Base-by-base conservation (phyloP, 352 stramenopile species). In the Thraustotheca clavata region DNA sequence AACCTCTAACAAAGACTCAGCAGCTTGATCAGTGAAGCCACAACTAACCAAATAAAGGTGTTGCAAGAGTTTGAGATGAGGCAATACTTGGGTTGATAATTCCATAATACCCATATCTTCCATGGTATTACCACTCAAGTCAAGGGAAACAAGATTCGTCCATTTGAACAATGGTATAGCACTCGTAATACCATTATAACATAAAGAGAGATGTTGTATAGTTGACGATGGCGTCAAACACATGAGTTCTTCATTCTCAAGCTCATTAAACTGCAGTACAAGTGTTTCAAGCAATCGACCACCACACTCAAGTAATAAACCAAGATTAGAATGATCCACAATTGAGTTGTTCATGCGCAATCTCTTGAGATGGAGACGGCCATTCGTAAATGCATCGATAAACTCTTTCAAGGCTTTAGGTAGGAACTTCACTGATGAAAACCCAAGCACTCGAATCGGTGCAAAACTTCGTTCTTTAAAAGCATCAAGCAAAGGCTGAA, bases 311-410 rank as follows among this genome's bases (percentile, higher is more conserved):
- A 65, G 6, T 9, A 65, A n/a, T 4, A 8, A 16, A 1, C 8
- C 27, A 26, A 38, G 26, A 40, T 34, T 40, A 16, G n/a, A 29
- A 22, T 31, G 11, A 31, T 65, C 57, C 4, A 24, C 12, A 33
- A 65, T 41, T 34, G 57, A 54, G 57, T 65, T 65, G 41, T n/a
- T 55, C 6, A 65, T 22, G 6, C 57, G 57, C 18, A 65, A 9
- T 16, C 43, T 24, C 14, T 31, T 18, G 3, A 52, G 4, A 38
- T 34, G 4, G 3, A 31, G 3, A 35, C 27, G 27, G 34, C 22
- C 9, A 11, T 35, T 5, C 29, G 12, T 26, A 62, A 43, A n/a
- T 46, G 39, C 3, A 3, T 7, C 11, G 16, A 54, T 29, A 20
- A 65, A 20, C 7, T 65, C 57, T 8, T n/a, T 9, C 41, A 55